These are phyloP conservation scores for Triticum monococcum DNA, from an alignment of 176 grass and related monocot species.

Conservation along the genomic window DNA sequence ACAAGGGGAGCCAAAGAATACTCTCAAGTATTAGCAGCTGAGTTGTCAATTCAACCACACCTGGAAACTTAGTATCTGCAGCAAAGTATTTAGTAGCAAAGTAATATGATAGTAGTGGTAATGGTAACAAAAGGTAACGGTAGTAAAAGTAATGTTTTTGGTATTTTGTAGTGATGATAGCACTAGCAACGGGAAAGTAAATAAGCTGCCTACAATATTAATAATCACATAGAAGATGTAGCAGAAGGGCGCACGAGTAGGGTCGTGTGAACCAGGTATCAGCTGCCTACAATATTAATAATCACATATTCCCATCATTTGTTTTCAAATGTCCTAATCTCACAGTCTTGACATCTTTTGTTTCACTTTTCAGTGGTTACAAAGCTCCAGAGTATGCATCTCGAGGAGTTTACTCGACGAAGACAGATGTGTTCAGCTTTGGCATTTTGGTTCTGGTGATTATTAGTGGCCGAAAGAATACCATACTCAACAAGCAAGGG, in stretches of 20 bases:
- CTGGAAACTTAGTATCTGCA: no score
- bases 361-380: conserved; percentile 36
- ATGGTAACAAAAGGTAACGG: no score
- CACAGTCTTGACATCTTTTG: background rate
- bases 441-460: conserved; percentile 40
- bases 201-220: no score
- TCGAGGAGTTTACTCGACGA: conserved; percentile 40
- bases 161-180: no score
- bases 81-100: no score
- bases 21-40: no score
- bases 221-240: background rate
- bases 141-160: no score
- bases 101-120: no score
- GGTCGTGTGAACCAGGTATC: conserved; percentile 47
- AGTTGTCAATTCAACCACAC: no score
- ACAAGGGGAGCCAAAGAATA: no score
- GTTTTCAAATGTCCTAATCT: background rate
- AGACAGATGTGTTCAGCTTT: conserved; percentile 67
- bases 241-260: conserved; percentile 29
- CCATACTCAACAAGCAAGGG: conserved; percentile 5
- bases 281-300: background rate
- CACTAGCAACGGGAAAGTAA: no score
- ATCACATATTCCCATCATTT: background rate
- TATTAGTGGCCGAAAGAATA: conserved; percentile 41
- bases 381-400: conserved; percentile 48